Percentiles rank a stretch among this genome's conserved stretches.
phyloP scores from a whole-genome alignment of 2,329 filamentous ascomycete species.

The Colletotrichum gigasporum region DNA sequence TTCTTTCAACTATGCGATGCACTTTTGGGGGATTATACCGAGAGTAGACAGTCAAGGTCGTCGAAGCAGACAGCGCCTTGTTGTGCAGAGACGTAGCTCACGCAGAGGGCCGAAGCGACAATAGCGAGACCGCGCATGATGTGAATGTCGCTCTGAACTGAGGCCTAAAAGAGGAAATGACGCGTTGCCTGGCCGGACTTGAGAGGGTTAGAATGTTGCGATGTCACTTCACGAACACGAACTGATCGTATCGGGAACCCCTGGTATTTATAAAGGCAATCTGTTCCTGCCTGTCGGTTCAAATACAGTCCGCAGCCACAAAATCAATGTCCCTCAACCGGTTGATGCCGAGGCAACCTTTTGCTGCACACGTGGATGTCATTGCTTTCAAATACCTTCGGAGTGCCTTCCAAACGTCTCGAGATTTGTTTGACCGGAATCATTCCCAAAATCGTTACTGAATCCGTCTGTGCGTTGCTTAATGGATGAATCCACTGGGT shows the following conservation, averaged over 20 bases:
- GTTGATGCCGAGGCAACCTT: slow-evolving; percentile 4
- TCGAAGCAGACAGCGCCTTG: slow-evolving; percentile 27
- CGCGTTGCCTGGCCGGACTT: no score
- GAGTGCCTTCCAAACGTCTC: slow-evolving; percentile 20
- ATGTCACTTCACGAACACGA: not conserved
- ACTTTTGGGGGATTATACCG: not conserved
- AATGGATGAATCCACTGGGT: not conserved
- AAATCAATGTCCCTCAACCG: not conserved
- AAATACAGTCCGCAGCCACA: not conserved
- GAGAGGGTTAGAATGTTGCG: not conserved
- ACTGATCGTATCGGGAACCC: not conserved
- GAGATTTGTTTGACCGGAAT: slow-evolving; percentile 26
- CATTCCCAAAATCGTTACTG: not conserved
- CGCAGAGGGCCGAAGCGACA: slow-evolving; percentile 20
- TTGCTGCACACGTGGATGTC: not conserved
- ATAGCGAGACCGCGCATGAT: slow-evolving; percentile 16
- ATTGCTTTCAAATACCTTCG: not conserved
- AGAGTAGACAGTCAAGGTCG: slow-evolving; percentile 19
- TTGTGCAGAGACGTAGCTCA: slow-evolving; percentile 16
- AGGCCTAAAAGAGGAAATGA: not conserved
- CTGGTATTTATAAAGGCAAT: slow-evolving; percentile 9
- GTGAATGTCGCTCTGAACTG: not conserved
- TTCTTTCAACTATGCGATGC: no score
- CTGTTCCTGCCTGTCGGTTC: not conserved
- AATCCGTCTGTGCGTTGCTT: slow-evolving; percentile 4